phyloP scores from a whole-genome alignment of 129 eudicot genomes.

The Flaveria brownii region DNA sequence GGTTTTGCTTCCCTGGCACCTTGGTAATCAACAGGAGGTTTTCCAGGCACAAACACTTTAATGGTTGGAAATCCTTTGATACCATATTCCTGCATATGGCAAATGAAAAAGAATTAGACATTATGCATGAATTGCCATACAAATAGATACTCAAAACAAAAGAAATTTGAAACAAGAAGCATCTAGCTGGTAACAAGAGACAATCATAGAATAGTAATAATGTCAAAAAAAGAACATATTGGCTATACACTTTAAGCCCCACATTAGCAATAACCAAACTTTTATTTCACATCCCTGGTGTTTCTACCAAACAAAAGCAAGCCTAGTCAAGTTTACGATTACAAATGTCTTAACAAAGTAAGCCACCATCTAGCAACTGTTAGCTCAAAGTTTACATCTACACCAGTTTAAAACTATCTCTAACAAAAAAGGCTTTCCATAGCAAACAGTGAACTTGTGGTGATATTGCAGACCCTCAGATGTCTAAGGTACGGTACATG shows the following conservation, averaged over 20 bases:
- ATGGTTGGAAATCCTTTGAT: slow-evolving; percentile 91
- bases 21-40: slow-evolving; percentile 84
- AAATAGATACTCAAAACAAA: slow-evolving; percentile 8
- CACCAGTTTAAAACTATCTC: not conserved
- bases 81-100: slow-evolving; percentile 75
- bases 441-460: not conserved
- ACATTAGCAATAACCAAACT: not conserved
- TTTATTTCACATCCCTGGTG: not conserved
- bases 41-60: slow-evolving; percentile 90
- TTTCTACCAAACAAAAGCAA: slow-evolving; percentile 13
- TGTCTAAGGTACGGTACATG: not conserved
- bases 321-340: not conserved
- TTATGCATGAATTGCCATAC: not conserved
- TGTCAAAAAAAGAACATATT: not conserved
- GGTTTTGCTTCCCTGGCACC: slow-evolving; percentile 97
- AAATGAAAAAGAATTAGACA: slow-evolving; percentile 25
- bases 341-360: slow-evolving; percentile 4
- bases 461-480: not conserved
- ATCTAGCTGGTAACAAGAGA: not conserved
- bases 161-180: not conserved
- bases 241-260: not conserved
- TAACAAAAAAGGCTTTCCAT: not conserved
- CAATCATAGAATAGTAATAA: not conserved
- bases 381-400: not conserved
- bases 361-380: slow-evolving; percentile 16